Evolutionary conservation across 805 yeast species (phyloP), one percentile per base, ranked within the genome.

Genomic region (Lachancea fermentati): DNA sequence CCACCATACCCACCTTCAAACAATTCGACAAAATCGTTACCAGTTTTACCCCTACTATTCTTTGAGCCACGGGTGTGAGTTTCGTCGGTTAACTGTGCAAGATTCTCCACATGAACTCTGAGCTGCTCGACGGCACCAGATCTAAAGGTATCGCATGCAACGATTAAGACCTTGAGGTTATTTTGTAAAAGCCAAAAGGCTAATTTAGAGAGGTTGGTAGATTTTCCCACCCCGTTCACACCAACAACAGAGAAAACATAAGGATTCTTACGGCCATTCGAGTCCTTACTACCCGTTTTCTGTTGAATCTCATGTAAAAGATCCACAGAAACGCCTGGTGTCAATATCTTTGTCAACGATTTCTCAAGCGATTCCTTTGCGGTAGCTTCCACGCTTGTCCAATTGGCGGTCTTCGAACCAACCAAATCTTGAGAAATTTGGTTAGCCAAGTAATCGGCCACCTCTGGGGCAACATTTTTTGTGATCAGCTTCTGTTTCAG

Each of bases 111-210:
- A 65, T 91, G 98, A 2, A 89, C 96, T 50, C 93, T 79, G 45
- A 91, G 70, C 65, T 91, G 98, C 61, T 91, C 97, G n/a, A 91
- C 97, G 1, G 98, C 98, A 38, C 98, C 98, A 1, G 96, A 86
- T 63, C 98, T 75, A 67, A 91, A 91, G 0, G 98, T 93, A 66
- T 91, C 98, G 66, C 97, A 91, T 0, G 98, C 98, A 16, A 95
- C 94, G 52, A 91, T 84, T 38, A 91, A 70, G 1, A 91, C 95
- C 49, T 76, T 78, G 60, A 85, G 72, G 56, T 91, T 79, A 62
- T 93, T 91, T 57, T 93, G 97, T 42, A 91, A 66, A 38, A 91
- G 71, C 98, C 98, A 91, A 61, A 85, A 91, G 2, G 96, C 97
- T 38, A 91, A 67, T 62, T 91, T 91, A 18, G 97, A 93, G 46